These are phyloP conservation scores for Picochlorum sp. DNA, from an alignment of 139 green algal genomes.

Conservation along the genomic window DNA sequence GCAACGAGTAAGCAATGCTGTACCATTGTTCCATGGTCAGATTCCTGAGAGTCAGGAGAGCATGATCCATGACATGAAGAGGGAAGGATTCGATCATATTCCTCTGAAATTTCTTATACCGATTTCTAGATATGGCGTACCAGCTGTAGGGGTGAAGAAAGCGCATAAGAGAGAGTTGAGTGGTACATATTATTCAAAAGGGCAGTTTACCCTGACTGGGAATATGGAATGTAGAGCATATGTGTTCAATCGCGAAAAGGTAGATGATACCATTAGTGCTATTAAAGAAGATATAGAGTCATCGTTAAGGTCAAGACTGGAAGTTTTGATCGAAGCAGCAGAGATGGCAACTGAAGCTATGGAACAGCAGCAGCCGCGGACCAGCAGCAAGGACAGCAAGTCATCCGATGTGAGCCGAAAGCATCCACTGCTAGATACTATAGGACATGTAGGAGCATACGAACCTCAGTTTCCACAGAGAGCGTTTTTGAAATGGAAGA, in stretches of 20 bases:
- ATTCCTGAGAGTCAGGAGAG: not conserved
- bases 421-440: constrained; percentile 14
- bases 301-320: constrained; percentile 13
- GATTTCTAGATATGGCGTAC: not conserved
- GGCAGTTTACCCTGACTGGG: constrained; percentile 1
- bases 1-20: constrained; percentile 4
- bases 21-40: not conserved
- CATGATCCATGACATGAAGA: constrained; percentile 2
- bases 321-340: constrained; percentile 16
- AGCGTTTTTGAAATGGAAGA: constrained; percentile 13
- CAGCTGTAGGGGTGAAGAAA: constrained; percentile 1
- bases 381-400: not conserved
- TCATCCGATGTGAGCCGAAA: not conserved
- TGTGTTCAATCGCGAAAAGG: constrained; percentile 15
- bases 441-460: constrained; percentile 17
- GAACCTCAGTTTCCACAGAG: not conserved
- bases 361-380: not conserved
- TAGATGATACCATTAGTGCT: constrained; percentile 10
- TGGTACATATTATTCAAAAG: not conserved
- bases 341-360: constrained; percentile 10
- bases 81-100: constrained; percentile 1
- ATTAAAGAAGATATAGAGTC: constrained; percentile 13
- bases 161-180: constrained; percentile 1
- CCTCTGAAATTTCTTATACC: constrained; percentile 10
- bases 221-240: constrained; percentile 21